Conservation (phyloP, 257 asterid genomes). For the Petunia secreta region DNA sequence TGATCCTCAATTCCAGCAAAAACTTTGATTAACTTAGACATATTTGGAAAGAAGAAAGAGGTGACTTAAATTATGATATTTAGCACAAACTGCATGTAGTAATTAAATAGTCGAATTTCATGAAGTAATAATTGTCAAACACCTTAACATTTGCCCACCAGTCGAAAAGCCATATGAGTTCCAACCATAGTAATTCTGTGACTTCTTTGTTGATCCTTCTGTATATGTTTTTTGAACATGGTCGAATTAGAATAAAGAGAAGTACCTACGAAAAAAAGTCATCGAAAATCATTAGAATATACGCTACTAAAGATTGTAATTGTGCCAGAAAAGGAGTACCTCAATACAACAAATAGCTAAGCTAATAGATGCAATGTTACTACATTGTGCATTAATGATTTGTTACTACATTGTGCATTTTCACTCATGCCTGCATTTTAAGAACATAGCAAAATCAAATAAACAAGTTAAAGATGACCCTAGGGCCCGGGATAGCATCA, state of each 20-base stretch:
- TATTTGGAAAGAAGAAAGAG: background rate
- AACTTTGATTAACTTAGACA: background rate
- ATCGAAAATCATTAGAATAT: conserved; percentile 7
- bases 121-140: conserved; percentile 21
- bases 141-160: conserved; percentile 97
- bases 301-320: background rate
- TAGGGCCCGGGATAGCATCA: background rate
- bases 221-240: conserved; percentile 58
- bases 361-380: conserved; percentile 1
- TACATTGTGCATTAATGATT: background rate
- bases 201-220: conserved; percentile 68
- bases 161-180: conserved; percentile 84
- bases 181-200: conserved; percentile 73
- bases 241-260: conserved; percentile 65
- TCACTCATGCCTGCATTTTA: background rate
- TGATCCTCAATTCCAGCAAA: background rate
- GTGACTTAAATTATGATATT: background rate
- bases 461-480: background rate
- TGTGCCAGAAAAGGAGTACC: background rate
- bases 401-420: background rate
- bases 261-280: conserved; percentile 52
- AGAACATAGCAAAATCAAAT: conserved; percentile 10
- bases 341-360: background rate
- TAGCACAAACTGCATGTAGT: background rate
- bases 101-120: conserved; percentile 4